Conservation (phyloP, 1,284 basidiomycete genomes). For the Apiotrichum gracile region DNA sequence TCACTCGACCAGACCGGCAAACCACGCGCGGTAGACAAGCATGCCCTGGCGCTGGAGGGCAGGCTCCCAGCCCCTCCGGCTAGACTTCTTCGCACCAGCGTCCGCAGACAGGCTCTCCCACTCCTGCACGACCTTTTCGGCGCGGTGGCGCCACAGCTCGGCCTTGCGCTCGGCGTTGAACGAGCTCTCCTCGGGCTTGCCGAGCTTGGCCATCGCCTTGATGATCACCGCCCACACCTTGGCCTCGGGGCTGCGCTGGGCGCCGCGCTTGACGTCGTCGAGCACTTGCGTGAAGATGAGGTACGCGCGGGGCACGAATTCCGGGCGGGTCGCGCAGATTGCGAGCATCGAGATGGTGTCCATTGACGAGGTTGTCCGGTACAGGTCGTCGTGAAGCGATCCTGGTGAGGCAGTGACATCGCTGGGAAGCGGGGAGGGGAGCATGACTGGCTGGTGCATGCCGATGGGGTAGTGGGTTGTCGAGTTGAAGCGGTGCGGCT, state of each 20-base stretch:
- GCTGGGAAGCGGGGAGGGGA: slow-evolving; percentile 29
- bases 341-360: slow-evolving; percentile 42
- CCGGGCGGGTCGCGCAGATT: slow-evolving; percentile 40
- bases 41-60: slow-evolving; percentile 29
- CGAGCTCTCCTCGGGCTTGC: not conserved
- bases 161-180: not conserved
- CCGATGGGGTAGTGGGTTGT: not conserved
- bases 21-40: slow-evolving; percentile 44
- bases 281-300: slow-evolving; percentile 42
- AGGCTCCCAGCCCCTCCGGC: not conserved
- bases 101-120: slow-evolving; percentile 28
- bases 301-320: slow-evolving; percentile 41
- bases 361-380: slow-evolving; percentile 36
- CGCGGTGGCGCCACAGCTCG: slow-evolving; percentile 10
- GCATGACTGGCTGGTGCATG: slow-evolving; percentile 2
- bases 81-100: not conserved
- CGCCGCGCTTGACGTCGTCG: slow-evolving; percentile 22
- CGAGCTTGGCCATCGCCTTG: slow-evolving; percentile 31
- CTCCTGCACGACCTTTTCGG: slow-evolving; percentile 2
- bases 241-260: slow-evolving; percentile 26
- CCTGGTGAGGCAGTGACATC: slow-evolving; percentile 16
- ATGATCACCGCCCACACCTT: slow-evolving; percentile 40
- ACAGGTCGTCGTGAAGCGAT: slow-evolving; percentile 27
- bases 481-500: slow-evolving; percentile 13
- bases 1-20: slow-evolving; percentile 35